phyloP scores from a whole-genome alignment of 495 filamentous ascomycete species.

The Cairneyella variabilis region DNA sequence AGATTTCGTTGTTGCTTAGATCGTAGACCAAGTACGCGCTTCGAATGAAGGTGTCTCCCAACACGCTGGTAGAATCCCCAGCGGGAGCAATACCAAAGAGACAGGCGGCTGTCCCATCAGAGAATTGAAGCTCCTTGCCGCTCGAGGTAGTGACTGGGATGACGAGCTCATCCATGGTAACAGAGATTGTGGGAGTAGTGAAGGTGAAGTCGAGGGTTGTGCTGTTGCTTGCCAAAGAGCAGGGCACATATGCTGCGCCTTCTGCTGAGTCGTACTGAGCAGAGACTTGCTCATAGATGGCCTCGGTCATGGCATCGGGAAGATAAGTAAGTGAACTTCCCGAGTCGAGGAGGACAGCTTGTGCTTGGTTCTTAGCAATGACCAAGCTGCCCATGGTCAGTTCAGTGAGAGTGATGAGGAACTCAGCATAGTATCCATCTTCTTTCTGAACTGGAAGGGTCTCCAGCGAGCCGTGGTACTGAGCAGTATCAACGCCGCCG shows the following conservation, averaged over 20 bases:
- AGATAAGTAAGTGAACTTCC: slow-evolving; percentile 88
- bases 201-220: slow-evolving; percentile 67
- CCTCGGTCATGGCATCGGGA: slow-evolving; percentile 59
- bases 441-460: slow-evolving; percentile 72
- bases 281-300: slow-evolving; percentile 60
- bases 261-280: slow-evolving; percentile 56
- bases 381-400: slow-evolving; percentile 39
- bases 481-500: slow-evolving; percentile 81
- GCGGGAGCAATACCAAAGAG: slow-evolving; percentile 76
- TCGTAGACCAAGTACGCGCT: slow-evolving; percentile 94
- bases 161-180: slow-evolving; percentile 74
- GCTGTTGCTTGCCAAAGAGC: slow-evolving; percentile 55
- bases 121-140: slow-evolving; percentile 50
- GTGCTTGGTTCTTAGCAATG: slow-evolving; percentile 50
- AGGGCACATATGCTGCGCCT: slow-evolving; percentile 68
- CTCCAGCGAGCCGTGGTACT: slow-evolving; percentile 66
- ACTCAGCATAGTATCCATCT: slow-evolving; percentile 60
- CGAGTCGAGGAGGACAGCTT: slow-evolving; percentile 84
- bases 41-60: slow-evolving; percentile 92
- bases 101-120: slow-evolving; percentile 59
- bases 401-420: slow-evolving; percentile 74
- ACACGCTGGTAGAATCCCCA: slow-evolving; percentile 57
- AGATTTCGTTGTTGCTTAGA: slow-evolving; percentile 81
- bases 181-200: slow-evolving; percentile 60
- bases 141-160: slow-evolving; percentile 52